A percentile compares a stretch with the other conserved stretches of the same genome.
Conservation (phyloP, 108 stramenopile genomes). For the Mediolabrus comicus region DNA sequence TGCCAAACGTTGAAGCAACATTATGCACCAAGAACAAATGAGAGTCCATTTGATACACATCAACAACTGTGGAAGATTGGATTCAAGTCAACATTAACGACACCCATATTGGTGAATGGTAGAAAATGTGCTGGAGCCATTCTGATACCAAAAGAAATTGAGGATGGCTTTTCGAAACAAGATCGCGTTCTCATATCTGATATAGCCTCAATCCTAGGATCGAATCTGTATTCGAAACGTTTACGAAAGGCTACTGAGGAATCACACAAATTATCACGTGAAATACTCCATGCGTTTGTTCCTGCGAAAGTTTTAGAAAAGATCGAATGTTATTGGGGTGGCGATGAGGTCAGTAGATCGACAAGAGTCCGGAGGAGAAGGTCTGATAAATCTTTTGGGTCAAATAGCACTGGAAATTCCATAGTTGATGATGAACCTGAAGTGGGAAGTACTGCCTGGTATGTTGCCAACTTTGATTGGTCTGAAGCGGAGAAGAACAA, state of each 20-base stretch:
- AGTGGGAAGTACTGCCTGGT: slow-evolving; percentile 10
- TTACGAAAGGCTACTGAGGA: slow-evolving; percentile 6
- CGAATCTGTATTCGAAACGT: slow-evolving; percentile 26
- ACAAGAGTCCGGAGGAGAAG: background rate
- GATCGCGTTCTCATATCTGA: slow-evolving; percentile 19
- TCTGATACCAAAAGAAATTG: background rate
- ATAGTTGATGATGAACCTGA: background rate
- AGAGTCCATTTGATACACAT: slow-evolving; percentile 8
- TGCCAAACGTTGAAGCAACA: slow-evolving; percentile 12
- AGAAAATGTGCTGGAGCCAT: slow-evolving; percentile 15
- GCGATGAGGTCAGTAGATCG: slow-evolving; percentile 14
- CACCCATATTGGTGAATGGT: slow-evolving; percentile 28
- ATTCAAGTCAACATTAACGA: slow-evolving; percentile 8
- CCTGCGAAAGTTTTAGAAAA: slow-evolving; percentile 35
- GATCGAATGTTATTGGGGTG: slow-evolving; percentile 38
- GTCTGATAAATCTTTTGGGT: background rate
- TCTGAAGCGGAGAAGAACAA: background rate
- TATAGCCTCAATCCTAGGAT: slow-evolving; percentile 14
- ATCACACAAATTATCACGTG: slow-evolving; percentile 22
- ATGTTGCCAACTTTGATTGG: slow-evolving; percentile 19
- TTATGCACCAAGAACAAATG: slow-evolving; percentile 10
- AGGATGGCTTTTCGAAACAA: slow-evolving; percentile 18
- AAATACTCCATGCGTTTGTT: slow-evolving; percentile 44
- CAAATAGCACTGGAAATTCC: background rate
- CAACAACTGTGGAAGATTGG: background rate